Conservation (phyloP, 1,139 yeast genomes). For the Blastobotrys ciferrii region DNA sequence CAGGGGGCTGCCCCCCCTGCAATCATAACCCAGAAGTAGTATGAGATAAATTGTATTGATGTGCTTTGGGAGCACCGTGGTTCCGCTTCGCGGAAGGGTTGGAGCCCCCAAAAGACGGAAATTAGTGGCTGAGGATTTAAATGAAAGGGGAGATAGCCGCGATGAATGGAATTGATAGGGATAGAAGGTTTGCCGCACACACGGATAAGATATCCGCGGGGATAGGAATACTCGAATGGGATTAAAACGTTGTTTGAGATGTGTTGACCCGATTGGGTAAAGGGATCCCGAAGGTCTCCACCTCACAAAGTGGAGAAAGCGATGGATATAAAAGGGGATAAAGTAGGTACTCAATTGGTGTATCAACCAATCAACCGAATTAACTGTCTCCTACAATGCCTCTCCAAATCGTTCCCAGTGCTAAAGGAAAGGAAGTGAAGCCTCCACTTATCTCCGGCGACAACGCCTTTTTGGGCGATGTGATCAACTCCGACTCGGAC, state of each 20-base stretch:
- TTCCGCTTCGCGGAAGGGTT: no score
- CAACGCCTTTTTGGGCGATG: slow-evolving; percentile 67
- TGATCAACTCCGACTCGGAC: slow-evolving; percentile 57
- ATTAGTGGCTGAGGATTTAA: no score
- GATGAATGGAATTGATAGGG: no score
- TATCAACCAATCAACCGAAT: not conserved
- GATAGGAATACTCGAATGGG: not conserved
- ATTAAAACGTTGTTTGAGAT: not conserved
- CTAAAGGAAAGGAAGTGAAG: slow-evolving; percentile 28
- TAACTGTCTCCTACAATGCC: slow-evolving; percentile 7
- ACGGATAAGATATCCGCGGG: not conserved
- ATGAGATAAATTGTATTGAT: no score
- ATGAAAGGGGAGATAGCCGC: not conserved
- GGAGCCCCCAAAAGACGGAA: no score
- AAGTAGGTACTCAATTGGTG: not conserved
- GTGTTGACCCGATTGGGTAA: slow-evolving; percentile 4
- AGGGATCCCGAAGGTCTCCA: not conserved
- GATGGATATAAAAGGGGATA: not conserved
- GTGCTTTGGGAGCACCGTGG: no score
- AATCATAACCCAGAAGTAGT: no score
- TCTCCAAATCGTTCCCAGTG: slow-evolving; percentile 12
- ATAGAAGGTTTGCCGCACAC: not conserved
- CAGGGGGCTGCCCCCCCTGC: no score
- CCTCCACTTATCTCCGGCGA: slow-evolving; percentile 59
- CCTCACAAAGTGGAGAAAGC: not conserved